phyloP scores from a whole-genome alignment of 192 early-diverging fungal genomes.

The Umbelopsis sp. region DNA sequence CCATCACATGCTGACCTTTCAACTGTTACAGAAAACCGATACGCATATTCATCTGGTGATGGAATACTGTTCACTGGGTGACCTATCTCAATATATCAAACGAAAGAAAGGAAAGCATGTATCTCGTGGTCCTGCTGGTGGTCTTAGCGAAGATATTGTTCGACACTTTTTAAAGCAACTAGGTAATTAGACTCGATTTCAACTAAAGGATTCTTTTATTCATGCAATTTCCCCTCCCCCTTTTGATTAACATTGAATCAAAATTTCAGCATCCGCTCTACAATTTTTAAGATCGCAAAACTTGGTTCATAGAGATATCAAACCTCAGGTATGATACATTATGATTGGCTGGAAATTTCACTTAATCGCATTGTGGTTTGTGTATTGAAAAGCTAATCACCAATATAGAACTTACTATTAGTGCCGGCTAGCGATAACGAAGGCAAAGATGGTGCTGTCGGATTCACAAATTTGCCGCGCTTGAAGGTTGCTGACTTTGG shows the following conservation, averaged over 20 bases:
- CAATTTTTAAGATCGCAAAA: slow-evolving; percentile 83
- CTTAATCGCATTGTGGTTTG: background rate
- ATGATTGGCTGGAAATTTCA: background rate
- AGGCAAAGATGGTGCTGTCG: slow-evolving; percentile 42
- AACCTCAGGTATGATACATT: slow-evolving; percentile 77
- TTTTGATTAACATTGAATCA: slow-evolving; percentile 25
- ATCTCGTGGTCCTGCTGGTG: slow-evolving; percentile 66
- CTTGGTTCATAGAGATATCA: slow-evolving; percentile 96
- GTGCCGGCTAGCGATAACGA: slow-evolving; percentile 53
- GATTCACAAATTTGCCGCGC: slow-evolving; percentile 66
- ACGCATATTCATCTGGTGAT: slow-evolving; percentile 95
- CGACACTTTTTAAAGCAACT: slow-evolving; percentile 87
- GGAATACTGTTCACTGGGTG: slow-evolving; percentile 97
- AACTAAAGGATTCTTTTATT: background rate
- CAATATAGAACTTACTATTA: slow-evolving; percentile 76
- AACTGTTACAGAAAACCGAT: slow-evolving; percentile 72
- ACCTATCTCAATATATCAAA: slow-evolving; percentile 90
- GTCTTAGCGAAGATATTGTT: slow-evolving; percentile 79
- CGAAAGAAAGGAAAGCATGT: slow-evolving; percentile 53
- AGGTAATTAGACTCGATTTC: slow-evolving; percentile 45
- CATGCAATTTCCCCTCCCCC: slow-evolving; percentile 1
- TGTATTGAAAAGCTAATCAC: background rate
- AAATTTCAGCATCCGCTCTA: slow-evolving; percentile 72
- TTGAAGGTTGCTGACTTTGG: slow-evolving; percentile 98
- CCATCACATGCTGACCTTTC: background rate